Conservation (phyloP, 805 yeast species). For the Cyberlindnera euphorbiiphila region DNA sequence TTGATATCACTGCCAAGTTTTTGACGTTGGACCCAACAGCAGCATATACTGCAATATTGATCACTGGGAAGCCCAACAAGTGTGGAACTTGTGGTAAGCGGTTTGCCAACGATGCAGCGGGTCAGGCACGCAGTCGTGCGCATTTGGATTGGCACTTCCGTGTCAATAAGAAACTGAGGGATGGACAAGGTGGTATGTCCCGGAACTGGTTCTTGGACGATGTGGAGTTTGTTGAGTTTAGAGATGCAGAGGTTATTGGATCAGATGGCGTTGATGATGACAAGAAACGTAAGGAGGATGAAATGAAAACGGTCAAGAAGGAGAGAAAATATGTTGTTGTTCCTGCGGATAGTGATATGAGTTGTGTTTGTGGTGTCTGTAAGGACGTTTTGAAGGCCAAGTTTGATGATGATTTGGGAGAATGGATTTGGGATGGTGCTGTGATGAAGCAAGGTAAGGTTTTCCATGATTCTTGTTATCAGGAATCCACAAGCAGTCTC, state of each 20-base stretch:
- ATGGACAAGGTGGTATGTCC: constrained; percentile 54
- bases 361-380: constrained; percentile 63
- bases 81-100: constrained; percentile 91
- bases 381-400: constrained; percentile 59
- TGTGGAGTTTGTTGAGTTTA: constrained; percentile 67
- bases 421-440: constrained; percentile 79
- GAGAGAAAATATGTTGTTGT: constrained; percentile 28
- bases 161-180: constrained; percentile 71
- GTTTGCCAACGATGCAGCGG: constrained; percentile 58
- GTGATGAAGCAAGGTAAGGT: constrained; percentile 45
- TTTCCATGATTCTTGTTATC: constrained; percentile 65
- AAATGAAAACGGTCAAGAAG: constrained; percentile 13
- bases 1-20: constrained; percentile 29
- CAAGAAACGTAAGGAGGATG: too few species aligned
- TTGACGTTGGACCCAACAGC: constrained; percentile 43
- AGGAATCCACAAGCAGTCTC: constrained; percentile 36
- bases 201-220: constrained; percentile 80
- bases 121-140: constrained; percentile 47
- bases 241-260: constrained; percentile 52
- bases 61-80: constrained; percentile 54
- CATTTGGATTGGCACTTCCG: constrained; percentile 98
- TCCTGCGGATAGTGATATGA: constrained; percentile 38
- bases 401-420: constrained; percentile 71
- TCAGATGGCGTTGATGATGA: constrained; percentile 14
- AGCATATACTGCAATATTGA: constrained; percentile 19